Conservation (phyloP, 1,139 yeast genomes). For the Magnusiomyces magnusii region DNA sequence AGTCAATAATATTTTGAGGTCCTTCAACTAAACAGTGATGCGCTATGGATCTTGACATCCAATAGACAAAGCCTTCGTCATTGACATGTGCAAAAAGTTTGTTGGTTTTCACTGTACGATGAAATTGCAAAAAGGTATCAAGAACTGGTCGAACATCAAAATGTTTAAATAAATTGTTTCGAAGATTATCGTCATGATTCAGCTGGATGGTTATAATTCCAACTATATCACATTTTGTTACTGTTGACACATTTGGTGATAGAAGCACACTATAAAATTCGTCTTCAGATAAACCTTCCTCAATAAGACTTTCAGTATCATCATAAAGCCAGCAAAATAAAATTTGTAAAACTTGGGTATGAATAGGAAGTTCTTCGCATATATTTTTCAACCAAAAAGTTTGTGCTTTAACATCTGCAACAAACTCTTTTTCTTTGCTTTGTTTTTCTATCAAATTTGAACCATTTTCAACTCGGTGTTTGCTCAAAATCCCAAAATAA, state of each 20-base stretch:
- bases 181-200: not conserved
- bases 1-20: not conserved
- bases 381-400: not conserved
- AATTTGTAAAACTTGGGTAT: not conserved
- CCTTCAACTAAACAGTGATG: not conserved
- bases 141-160: not conserved
- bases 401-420: not conserved
- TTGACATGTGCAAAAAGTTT: not conserved
- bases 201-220: not conserved
- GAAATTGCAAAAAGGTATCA: not conserved
- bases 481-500: not conserved
- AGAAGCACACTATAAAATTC: not conserved
- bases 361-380: not conserved
- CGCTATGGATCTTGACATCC: not conserved
- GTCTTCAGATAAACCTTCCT: not conserved
- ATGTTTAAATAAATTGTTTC: not conserved
- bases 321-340: not conserved
- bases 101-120: not conserved
- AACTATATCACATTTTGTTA: not conserved
- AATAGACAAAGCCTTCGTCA: not conserved
- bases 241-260: not conserved
- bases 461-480: not conserved
- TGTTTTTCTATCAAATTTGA: not conserved
- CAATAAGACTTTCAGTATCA: not conserved
- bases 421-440: not conserved